Evolutionary conservation across 2,329 filamentous ascomycete species (phyloP).

Genomic region (Albifimbria verrucaria): DNA sequence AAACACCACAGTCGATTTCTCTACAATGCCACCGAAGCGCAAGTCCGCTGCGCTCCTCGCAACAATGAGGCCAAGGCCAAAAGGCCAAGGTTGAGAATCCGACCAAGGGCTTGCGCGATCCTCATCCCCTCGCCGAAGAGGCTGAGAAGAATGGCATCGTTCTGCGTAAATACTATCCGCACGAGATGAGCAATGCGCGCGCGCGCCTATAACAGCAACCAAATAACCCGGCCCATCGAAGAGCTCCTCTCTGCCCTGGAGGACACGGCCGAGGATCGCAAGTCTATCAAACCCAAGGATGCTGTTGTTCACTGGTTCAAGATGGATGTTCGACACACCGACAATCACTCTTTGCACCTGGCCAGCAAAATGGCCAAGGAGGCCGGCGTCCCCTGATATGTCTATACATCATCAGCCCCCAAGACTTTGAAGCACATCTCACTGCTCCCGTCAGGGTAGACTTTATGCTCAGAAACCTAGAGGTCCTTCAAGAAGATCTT

Average conservation of each 20-base stretch:
- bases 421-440: conserved; percentile 81
- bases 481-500: conserved; percentile 63
- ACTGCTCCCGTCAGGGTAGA: conserved; percentile 72
- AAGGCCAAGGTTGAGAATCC: conserved; percentile 28
- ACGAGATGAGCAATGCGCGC: conserved; percentile 79
- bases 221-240: conserved; percentile 71
- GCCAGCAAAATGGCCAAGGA: conserved; percentile 65
- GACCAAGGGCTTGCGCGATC: conserved; percentile 35
- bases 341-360: conserved; percentile 69
- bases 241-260: conserved; percentile 57
- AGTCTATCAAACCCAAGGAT: conserved; percentile 48
- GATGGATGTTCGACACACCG: conserved; percentile 67
- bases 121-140: conserved; percentile 43
- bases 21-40: conserved; percentile 28
- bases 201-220: conserved; percentile 69
- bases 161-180: conserved; percentile 74
- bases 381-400: conserved; percentile 70
- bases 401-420: conserved; percentile 75
- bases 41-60: conserved; percentile 18
- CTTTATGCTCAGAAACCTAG: conserved; percentile 72
- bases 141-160: conserved; percentile 60
- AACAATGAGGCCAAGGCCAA: conserved; percentile 21
- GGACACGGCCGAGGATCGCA: conserved; percentile 55
- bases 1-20: conserved; percentile 1
- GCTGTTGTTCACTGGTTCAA: conserved; percentile 91